phyloP scores from a whole-genome alignment of 2,329 filamentous ascomycete species.

The Seiridium unicorne region DNA sequence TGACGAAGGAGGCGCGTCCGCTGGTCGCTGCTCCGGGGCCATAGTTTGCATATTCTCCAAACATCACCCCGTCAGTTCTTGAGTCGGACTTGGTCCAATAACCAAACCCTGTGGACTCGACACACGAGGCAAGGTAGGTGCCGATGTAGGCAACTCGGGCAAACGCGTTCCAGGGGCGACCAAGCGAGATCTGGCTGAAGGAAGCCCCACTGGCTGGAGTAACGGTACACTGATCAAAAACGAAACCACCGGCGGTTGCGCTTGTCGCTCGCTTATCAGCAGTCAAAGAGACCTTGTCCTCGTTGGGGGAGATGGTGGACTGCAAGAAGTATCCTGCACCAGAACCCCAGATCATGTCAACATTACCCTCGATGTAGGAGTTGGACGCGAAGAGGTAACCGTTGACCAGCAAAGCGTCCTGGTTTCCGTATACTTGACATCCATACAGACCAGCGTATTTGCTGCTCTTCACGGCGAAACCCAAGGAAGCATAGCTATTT shows the following conservation, averaged over 20 bases:
- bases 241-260: constrained; percentile 33
- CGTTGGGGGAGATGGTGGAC: constrained; percentile 28
- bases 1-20: constrained; percentile 43
- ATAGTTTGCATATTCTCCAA: constrained; percentile 58
- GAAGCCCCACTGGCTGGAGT: constrained; percentile 34
- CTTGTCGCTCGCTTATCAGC: constrained; percentile 36
- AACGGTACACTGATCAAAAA: constrained; percentile 44
- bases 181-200: constrained; percentile 45
- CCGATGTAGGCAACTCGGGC: constrained; percentile 47
- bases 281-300: constrained; percentile 26
- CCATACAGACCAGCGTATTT: constrained; percentile 46
- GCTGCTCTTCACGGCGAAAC: constrained; percentile 36
- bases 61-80: constrained; percentile 50
- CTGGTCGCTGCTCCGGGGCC: constrained; percentile 53
- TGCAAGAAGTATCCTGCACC: constrained; percentile 42
- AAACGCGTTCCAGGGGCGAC: constrained; percentile 45
- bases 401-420: constrained; percentile 47
- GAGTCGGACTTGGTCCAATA: constrained; percentile 48
- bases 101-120: constrained; percentile 59
- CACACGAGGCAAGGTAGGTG: constrained; percentile 49
- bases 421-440: constrained; percentile 41
- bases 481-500: constrained; percentile 31
- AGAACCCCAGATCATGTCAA: constrained; percentile 41
- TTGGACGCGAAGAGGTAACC: constrained; percentile 37
- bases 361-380: constrained; percentile 35